Conservation (phyloP, 129 eudicot species). For the Centrapalus pauciflorus region DNA sequence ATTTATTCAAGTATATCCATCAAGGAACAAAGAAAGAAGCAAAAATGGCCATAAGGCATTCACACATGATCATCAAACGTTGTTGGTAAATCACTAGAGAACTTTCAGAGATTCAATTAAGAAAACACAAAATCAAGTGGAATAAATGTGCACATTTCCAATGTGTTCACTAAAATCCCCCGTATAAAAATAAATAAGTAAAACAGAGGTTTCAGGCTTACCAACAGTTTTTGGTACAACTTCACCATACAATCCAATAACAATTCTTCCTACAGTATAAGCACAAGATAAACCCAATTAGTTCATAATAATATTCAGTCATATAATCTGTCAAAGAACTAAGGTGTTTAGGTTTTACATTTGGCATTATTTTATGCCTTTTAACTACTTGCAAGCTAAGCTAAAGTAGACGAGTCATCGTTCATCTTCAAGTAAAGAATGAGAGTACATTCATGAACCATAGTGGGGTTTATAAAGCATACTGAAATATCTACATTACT, state of each 20-base stretch:
- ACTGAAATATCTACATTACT: neutral
- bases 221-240: conserved; percentile 89
- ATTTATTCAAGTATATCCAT: too few relatives aligned
- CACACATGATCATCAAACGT: neutral
- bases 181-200: neutral
- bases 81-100: neutral
- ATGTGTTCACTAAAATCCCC: neutral
- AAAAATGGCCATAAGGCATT: neutral
- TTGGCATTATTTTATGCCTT: neutral
- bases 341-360: neutral
- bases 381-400: neutral
- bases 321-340: conserved; percentile 3
- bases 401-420: neutral
- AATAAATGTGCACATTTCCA: neutral
- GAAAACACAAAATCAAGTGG: neutral
- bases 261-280: conserved; percentile 67
- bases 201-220: conserved; percentile 26
- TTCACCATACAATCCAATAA: conserved; percentile 79
- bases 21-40: neutral
- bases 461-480: neutral
- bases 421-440: neutral
- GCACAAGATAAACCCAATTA: conserved; percentile 5
- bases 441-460: neutral
- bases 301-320: neutral
- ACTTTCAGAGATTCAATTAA: neutral